Evolutionary conservation across 371 early-diverging fungal genomes (phyloP).

Genomic region (Mortierella sp.): DNA sequence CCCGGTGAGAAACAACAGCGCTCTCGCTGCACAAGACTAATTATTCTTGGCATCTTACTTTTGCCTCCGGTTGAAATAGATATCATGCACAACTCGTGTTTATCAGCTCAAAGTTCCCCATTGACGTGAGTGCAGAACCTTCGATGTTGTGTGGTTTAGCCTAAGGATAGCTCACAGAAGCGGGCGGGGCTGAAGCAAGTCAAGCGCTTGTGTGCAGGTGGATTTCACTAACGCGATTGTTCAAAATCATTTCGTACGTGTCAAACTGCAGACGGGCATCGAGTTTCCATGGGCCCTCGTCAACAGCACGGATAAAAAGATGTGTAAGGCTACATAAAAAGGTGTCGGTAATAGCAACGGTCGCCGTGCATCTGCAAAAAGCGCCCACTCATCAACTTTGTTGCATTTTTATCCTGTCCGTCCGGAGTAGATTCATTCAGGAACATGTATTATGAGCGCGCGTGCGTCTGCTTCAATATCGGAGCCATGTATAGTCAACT

Average conservation of each 20-base stretch:
- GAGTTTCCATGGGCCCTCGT: slow-evolving; percentile 77
- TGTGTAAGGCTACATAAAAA: slow-evolving; percentile 35
- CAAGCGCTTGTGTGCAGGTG: too few species aligned
- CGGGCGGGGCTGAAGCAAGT: too few species aligned
- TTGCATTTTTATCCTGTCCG: background rate
- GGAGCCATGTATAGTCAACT: slow-evolving; percentile 86
- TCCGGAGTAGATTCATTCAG: slow-evolving; percentile 41
- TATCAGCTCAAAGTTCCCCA: slow-evolving; percentile 85
- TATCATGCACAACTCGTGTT: slow-evolving; percentile 90
- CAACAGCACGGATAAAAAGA: slow-evolving; percentile 56
- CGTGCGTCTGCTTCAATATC: slow-evolving; percentile 85
- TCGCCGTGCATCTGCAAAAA: too few species aligned
- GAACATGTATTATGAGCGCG: slow-evolving; percentile 87
- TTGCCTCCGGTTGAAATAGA: slow-evolving; percentile 37
- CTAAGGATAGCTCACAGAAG: too few species aligned
- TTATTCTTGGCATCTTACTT: slow-evolving; percentile 4
- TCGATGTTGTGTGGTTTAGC: too few species aligned
- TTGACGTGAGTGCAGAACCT: slow-evolving; percentile 70
- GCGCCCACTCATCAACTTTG: too few species aligned
- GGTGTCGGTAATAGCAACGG: too few species aligned
- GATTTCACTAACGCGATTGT: too few species aligned
- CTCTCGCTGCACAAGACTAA: too few species aligned
- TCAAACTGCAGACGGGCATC: slow-evolving; percentile 64
- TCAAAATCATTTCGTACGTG: too few species aligned
- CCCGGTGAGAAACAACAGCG: too few species aligned